Base-by-base conservation (phyloP, 352 stramenopile genomes). In the Elongisporangium anandrum region DNA sequence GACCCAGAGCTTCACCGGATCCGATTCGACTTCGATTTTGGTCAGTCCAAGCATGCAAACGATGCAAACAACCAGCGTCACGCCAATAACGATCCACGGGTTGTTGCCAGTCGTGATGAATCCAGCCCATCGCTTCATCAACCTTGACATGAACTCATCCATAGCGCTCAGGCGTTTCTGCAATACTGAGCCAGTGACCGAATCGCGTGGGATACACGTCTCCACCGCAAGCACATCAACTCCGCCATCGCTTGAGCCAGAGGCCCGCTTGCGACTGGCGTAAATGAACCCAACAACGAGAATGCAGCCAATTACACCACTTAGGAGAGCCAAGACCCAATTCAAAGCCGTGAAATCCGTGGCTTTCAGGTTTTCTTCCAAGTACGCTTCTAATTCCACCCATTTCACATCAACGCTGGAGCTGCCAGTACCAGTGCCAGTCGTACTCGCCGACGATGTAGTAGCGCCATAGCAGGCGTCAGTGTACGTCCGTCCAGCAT, bases 1-100 rank as follows among this genome's bases (percentile, higher is more conserved):
- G 1, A 79, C 70, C 78, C 78, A 88, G 15, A 88, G 64, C 62
- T 84, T 85, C 17, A 86, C 77, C 2, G 78, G 68, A 9, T 81
- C 69, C 0, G 65, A 74, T 58, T 88, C 70, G 12, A 88, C 62
- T 22, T 80, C 64, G 47, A 84, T 59, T 16, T 70, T 19, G 0
- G 54, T 60, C 1, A 85, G 57, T 2, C 78, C 78, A 13, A 64
- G 16, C 1, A 54, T 54, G 24, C 63, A 70, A 4, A 52, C 34
- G 12, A 66, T 38, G 1, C 64, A 61, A 2, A 81, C 9, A 6
- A 61, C 38, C 0, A 81, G 20, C 13, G 68, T 52, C 19, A 68
- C 54, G 1, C 17, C 50, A 2, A 81, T 69, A 7, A 79, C 59
- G 21, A 64, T 51, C 15, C 56, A 55, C 3, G 74, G 66, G n/a